Base-by-base conservation (phyloP, 345 rosid genomes). In the Luvunga scandens region DNA sequence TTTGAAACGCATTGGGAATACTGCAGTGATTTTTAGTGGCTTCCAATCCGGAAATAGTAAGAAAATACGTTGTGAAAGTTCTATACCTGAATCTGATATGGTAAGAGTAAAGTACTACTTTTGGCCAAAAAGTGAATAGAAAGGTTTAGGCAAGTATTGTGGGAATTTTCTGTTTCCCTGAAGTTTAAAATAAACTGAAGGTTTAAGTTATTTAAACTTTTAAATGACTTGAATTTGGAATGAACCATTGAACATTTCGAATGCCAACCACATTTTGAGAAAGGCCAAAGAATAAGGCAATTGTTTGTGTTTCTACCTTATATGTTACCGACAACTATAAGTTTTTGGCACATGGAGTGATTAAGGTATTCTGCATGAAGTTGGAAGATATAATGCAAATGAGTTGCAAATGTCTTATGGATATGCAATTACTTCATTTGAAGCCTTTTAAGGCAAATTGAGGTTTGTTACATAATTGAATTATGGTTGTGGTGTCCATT, bases 1-100 rank as follows among this genome's bases (percentile, higher is more conserved):
- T 82, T 84, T 92, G 87, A 92, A 92, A 27, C 94, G 91, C 89
- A 95, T 93, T 3, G 98, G 99, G 77, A 91, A 95, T 69, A 93
- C 94, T 27, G 89, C 94, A 25, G 85, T 83, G 63, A 92, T 88
- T 77, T 88, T 92, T 56, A 56, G 77, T 34, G 87, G 85, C 99
- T 92, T 85, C 76, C 56, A 63, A 10, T 36, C 13, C 16, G 2
- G 24, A 66, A 42, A 66, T 66, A 36, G 36, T 31, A 36, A 21
- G 48, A 64, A 65, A 80, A 42, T 45, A 28, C 31, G 38, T 18
- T 18, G 39, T 42, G 25, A 63, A 21, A n/a, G 21, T 27, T 66
- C 13, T 76, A 27, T 55, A 34, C 57, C 66, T 31, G 60, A 7
- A 50, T 75, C 48, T 65, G 48, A 48, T 62, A 75, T 50, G 24